Base-by-base conservation (phyloP, 768 basidiomycete genomes). In the Pleurotus sapidus region DNA sequence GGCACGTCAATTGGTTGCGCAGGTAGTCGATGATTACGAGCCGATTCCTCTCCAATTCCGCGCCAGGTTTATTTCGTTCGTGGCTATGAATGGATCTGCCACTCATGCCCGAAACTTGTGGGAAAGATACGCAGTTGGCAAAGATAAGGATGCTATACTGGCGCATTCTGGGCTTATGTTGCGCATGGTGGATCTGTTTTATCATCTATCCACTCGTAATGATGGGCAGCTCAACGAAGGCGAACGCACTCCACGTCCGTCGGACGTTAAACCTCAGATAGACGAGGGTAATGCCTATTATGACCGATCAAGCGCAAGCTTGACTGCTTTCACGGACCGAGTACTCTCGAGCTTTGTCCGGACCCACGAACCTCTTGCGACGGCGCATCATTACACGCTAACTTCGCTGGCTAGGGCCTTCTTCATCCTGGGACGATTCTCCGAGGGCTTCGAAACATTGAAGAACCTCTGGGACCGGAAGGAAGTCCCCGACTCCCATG, bases 381-480 rank as follows among this genome's bases (percentile, higher is more conserved):
- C 70, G 18, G 82, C 84, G 2, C 63, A 69, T 39, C 87, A 85
- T 68, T 70, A 64, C 49, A 71, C 74, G 50, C 64, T 91, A 58
- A 89, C 81, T 47, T 78, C 86, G 7, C 73, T 87, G 37, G 86
- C 87, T 1, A 79, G 87, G 57, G 84, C 80, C 18, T 79, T 80
- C 67, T 83, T 88, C 62, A 75, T 87, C 57, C 68, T 84, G 23
- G 84, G 82, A 18, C 66, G 77, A 46, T 66, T 77, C 60, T 48
- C 62, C 45, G 72, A 77, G 40, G 87, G 83, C 2, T 73, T 87
- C 56, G 62, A 68, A 8, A 69, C 75, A 20, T 71, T 90, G 63
- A 72, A 71, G 51, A 56, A 77, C 55, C 64, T 88, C 38, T 65
- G 82, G 40, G 60, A 67, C 20, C 81, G 83, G 49, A 69, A 65